These are phyloP conservation scores for Neurospora tetrasperma DNA, from an alignment of 495 filamentous ascomycete species.

Conservation along the genomic window DNA sequence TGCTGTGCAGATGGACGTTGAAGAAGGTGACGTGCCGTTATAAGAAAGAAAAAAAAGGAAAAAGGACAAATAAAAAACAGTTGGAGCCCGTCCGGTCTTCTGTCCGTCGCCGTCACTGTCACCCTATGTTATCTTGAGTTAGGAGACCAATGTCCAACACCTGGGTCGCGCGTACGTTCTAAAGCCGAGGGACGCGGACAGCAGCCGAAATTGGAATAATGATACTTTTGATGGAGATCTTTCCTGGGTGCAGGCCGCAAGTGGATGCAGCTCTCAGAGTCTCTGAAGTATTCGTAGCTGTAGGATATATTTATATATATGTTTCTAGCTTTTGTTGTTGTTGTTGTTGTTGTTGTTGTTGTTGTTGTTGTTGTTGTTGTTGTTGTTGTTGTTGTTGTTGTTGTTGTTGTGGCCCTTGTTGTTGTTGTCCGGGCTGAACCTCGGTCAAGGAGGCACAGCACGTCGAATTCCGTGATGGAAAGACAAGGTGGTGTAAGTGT, in stretches of 20 bases:
- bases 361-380: neutral
- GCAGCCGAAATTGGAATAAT: neutral
- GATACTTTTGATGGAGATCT: neutral
- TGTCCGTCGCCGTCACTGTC: neutral
- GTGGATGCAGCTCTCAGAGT: neutral
- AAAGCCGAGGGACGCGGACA: neutral
- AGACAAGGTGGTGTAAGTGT: neutral
- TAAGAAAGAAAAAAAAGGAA: neutral
- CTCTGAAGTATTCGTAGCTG: neutral
- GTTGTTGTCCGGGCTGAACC: neutral
- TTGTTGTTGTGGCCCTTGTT: neutral
- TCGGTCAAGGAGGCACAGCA: neutral
- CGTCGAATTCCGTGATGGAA: neutral
- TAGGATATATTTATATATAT: neutral
- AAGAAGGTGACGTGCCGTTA: neutral
- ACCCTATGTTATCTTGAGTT: neutral
- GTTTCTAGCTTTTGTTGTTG: neutral
- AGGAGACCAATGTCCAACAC: neutral
- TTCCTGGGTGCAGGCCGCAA: neutral
- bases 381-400: neutral
- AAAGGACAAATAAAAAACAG: neutral
- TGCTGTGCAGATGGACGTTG: neutral
- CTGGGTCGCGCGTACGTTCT: neutral
- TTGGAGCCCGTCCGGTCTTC: neutral
- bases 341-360: too few species aligned